phyloP scores from a whole-genome alignment of 371 early-diverging fungal genomes.

The Blakeslea trispora region DNA sequence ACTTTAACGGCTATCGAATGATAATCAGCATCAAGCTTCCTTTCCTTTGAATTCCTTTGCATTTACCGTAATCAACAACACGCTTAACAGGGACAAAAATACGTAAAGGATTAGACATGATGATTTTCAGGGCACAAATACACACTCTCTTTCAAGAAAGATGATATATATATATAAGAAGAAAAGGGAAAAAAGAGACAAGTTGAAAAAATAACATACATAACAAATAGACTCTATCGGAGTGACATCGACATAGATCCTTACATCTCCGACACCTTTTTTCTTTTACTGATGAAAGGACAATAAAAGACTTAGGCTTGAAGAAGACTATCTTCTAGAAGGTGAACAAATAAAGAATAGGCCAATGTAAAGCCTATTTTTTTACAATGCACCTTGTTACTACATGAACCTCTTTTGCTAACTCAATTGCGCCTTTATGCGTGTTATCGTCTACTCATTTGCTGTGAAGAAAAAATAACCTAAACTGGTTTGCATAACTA shows the following conservation, averaged over 20 bases:
- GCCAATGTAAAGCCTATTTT: too few species aligned
- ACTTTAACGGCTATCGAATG: slow-evolving; percentile 84
- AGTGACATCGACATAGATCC: slow-evolving; percentile 17
- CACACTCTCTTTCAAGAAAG: too few species aligned
- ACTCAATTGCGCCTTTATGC: too few species aligned
- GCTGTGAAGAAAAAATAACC: too few species aligned
- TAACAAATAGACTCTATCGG: slow-evolving; percentile 2
- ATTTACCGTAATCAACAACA: slow-evolving; percentile 90
- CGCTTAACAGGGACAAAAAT: slow-evolving; percentile 95
- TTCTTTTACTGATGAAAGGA: slow-evolving; percentile 10
- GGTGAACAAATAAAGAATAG: too few species aligned
- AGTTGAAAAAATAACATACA: slow-evolving; percentile 6
- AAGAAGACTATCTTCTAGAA: too few species aligned
- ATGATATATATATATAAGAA: not conserved
- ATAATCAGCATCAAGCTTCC: not conserved
- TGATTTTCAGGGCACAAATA: not conserved
- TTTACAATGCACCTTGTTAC: too few species aligned
- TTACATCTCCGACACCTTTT: slow-evolving; percentile 8
- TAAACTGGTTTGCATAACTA: too few species aligned
- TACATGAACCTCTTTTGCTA: too few species aligned
- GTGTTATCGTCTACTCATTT: too few species aligned
- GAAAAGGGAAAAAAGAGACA: slow-evolving; percentile 10
- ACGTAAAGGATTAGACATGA: slow-evolving; percentile 58
- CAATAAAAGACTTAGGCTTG: too few species aligned
- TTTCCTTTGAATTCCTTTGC: not conserved